Percentiles rank a stretch among this genome's conserved stretches.
Evolutionary conservation across 441 rosid species (phyloP).

Genomic region (Bruguiera hainesii): DNA sequence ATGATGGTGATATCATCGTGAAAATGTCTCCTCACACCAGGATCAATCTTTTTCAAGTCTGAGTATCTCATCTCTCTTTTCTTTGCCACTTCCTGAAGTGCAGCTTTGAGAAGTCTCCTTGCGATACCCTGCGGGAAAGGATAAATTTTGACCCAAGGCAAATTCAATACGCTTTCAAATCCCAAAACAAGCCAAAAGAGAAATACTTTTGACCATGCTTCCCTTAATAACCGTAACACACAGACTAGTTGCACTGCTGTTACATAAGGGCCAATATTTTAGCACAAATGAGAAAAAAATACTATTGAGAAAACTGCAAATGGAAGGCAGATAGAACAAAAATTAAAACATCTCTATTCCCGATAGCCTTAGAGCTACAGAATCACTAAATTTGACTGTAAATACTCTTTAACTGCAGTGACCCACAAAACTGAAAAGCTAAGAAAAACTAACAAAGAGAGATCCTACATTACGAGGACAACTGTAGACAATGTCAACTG

Average conservation of each 20-base stretch:
- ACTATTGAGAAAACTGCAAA: background rate
- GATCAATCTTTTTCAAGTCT: conserved; percentile 84
- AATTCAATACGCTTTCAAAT: background rate
- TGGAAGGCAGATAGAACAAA: background rate
- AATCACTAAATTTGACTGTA: background rate
- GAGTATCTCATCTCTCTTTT: conserved; percentile 92
- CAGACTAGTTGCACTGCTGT: background rate
- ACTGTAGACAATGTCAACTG: conserved; percentile 69
- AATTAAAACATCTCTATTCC: conserved; percentile 11
- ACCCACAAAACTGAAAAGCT: background rate
- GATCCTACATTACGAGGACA: conserved; percentile 68
- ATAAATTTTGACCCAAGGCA: conserved; percentile 1
- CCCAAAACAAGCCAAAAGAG: background rate
- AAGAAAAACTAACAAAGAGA: conserved; percentile 14
- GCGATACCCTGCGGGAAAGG: conserved; percentile 62
- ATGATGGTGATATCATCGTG: conserved; percentile 87
- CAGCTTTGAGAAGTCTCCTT: conserved; percentile 63
- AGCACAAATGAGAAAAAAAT: background rate
- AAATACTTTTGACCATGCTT: background rate
- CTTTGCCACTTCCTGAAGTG: conserved; percentile 78
- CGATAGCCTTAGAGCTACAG: conserved; percentile 1
- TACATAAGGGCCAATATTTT: background rate
- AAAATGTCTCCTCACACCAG: conserved; percentile 92
- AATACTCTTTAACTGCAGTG: background rate
- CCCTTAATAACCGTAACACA: too few relatives aligned